Base-by-base conservation (phyloP, 73 alveolate species). In the Paramecium bursaria region DNA sequence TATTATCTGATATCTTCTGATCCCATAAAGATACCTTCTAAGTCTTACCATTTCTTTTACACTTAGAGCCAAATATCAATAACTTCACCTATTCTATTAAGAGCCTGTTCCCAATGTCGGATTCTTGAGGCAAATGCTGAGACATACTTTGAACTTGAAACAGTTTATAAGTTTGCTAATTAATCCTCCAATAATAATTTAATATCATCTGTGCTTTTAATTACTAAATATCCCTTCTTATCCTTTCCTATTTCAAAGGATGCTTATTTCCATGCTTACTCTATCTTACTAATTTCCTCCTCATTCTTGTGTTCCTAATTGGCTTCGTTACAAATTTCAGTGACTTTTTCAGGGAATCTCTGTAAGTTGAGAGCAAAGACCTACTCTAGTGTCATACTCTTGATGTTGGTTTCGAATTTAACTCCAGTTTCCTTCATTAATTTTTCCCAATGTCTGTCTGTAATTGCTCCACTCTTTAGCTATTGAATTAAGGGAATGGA, bases 1-100 rank as follows among this genome's bases (percentile, higher is more conserved):
- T 97, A 94, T 93, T 95, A 94, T 75, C 99, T 92, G 85, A 98
- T 98, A 95, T 98, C 99, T 86, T 97, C 99, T 82, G 97, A 86
- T 26, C 99, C 99, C 33, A 95, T 95, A 88, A 98, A 98, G 86
- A 98, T 98, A 89, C 98, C 92, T 91, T 98, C 99, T 75, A 98
- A 90, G 90, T 98, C 97, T 93, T 95, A 94, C 99, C 99, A 98
- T 86, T 98, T 98, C 90, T 98, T 94, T 73, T 91, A 93, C 15
- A 96, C 99, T 14, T 85, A 87, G 13, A 97, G 96, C 99, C 99
- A 97, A 35, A 92, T 93, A 85, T 95, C 99, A 31, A 97, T 95
- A 0, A 95, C 95, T 89, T 95, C 99, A 88, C 91, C 86, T 89
- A 97, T 97, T 42, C 95, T 93, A 79, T 97, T 97, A 75, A 97